Evolutionary conservation across 148 eudicot genomes (phyloP).

Genomic region (Heliamphora exappendiculata): DNA sequence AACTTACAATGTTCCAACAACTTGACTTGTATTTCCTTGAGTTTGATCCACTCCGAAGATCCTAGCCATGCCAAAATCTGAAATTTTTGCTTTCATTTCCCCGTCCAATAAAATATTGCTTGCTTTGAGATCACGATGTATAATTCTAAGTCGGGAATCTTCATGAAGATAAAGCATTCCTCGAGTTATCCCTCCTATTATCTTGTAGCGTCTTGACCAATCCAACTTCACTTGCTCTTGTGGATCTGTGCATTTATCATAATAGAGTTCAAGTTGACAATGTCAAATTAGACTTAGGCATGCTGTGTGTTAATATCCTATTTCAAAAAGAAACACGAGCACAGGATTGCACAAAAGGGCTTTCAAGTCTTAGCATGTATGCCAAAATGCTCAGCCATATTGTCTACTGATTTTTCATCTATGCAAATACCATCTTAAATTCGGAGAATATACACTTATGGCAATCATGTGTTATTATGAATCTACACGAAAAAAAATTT

Average conservation of each 20-base stretch:
- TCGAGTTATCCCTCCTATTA: constrained; percentile 24
- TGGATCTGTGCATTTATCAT: constrained; percentile 12
- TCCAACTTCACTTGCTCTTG: constrained; percentile 15
- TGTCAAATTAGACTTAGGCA: neutral
- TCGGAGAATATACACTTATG: neutral
- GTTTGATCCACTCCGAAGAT: constrained; percentile 30
- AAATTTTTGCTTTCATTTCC: too few relatives aligned
- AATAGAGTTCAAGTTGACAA: neutral
- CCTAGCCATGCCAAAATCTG: constrained; percentile 38
- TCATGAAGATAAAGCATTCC: constrained; percentile 30
- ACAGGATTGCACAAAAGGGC: neutral
- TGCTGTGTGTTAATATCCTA: neutral
- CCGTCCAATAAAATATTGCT: constrained; percentile 33
- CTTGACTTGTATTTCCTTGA: constrained; percentile 25
- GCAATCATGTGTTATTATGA: neutral
- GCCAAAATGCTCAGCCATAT: too few relatives aligned
- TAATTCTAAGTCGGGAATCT: constrained; percentile 23
- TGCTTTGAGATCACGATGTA: constrained; percentile 34
- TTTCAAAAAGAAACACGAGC: neutral
- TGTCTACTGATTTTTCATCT: too few relatives aligned
- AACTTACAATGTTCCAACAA: constrained; percentile 43
- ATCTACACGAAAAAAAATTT: neutral
- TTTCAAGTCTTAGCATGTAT: too few relatives aligned
- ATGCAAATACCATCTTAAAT: neutral
- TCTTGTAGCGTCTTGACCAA: constrained; percentile 32